phyloP scores from a whole-genome alignment of 1,284 basidiomycete species.

The Irpex rosettiformis region DNA sequence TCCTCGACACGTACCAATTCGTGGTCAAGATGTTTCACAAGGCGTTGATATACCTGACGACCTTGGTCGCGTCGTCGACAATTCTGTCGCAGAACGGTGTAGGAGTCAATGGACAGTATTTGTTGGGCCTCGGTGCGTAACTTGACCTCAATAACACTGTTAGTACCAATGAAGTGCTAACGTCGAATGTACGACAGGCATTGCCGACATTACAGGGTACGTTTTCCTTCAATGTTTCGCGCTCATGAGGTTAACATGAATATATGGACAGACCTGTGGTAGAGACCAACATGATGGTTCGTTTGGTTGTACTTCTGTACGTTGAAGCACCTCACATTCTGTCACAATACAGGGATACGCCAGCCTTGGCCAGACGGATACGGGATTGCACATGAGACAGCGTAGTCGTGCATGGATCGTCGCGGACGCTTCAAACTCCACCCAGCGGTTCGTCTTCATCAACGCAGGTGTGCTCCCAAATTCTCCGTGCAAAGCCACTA shows the following conservation, averaged over 20 bases:
- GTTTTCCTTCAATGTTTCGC: neutral
- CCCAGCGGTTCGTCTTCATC: slow-evolving; percentile 69
- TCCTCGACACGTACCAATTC: slow-evolving; percentile 22
- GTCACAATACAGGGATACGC: slow-evolving; percentile 65
- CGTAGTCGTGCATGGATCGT: slow-evolving; percentile 76
- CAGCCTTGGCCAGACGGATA: slow-evolving; percentile 62
- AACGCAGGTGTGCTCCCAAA: slow-evolving; percentile 52
- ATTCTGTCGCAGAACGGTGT: slow-evolving; percentile 15
- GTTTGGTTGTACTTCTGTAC: slow-evolving; percentile 10
- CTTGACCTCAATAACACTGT: slow-evolving; percentile 4
- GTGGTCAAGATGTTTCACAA: slow-evolving; percentile 22
- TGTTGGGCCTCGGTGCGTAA: slow-evolving; percentile 53
- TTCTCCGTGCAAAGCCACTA: neutral
- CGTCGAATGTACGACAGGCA: slow-evolving; percentile 38
- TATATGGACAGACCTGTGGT: slow-evolving; percentile 56
- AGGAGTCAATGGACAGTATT: slow-evolving; percentile 34
- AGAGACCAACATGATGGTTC: slow-evolving; percentile 76
- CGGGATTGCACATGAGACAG: slow-evolving; percentile 79
- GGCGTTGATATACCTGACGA: slow-evolving; percentile 23
- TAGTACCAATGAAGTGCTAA: too few relatives aligned
- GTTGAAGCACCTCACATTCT: neutral
- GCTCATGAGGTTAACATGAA: neutral
- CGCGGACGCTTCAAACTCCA: slow-evolving; percentile 52
- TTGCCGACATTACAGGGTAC: slow-evolving; percentile 76
- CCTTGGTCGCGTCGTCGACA: slow-evolving; percentile 23